Evolutionary conservation across 352 stramenopile species (phyloP), one percentile per base, ranked within the genome.

Genomic region (Globisporangium spinosum): DNA sequence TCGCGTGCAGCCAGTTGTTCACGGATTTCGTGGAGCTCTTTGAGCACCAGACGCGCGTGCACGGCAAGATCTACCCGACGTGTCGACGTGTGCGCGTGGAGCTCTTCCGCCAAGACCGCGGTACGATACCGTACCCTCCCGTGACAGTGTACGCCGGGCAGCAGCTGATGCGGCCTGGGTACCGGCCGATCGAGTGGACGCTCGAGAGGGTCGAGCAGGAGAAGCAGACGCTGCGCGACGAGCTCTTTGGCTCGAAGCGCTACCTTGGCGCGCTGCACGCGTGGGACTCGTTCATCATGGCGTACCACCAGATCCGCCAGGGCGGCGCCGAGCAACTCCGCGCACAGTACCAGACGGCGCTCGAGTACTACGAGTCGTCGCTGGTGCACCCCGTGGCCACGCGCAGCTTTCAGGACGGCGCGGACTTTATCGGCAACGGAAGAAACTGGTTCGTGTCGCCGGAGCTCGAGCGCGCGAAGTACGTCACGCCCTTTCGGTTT

Each of bases 301-400:
- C 79, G 35, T 86, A 82, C 53, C 34, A 76, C 15, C 65, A 77
- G 1, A 69, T 90, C n/a, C 71, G 76, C 61, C 62, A 47, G 9
- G 69, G 73, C n/a, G 82, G 84, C 0, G 58, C 64, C 15, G 25
- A 65, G 3, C 77, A 88, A 65, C 67, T 93, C 61, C 49, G 77
- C 8, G 66, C 74, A 53, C 85, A 93, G 64, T 82, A 84, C 62
- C 69, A 76, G 17, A 64, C 81, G 29, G 85, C 85, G 7, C 68
- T 93, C 59, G 80, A 88, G 60, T 72, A 87, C 57, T 89, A 84
- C 61, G 70, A 88, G 65, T 86, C 85, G 23, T 70, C 74, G 32
- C 71, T 90, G 12, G 75, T 81, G 40, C 76, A 80, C 45, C 70
- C 12, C 56, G 73, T 43, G 56, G 60, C 25, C 70, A 75, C 72